Conservation (phyloP, 305 asterid species). For the Stenogyne calaminthoides region DNA sequence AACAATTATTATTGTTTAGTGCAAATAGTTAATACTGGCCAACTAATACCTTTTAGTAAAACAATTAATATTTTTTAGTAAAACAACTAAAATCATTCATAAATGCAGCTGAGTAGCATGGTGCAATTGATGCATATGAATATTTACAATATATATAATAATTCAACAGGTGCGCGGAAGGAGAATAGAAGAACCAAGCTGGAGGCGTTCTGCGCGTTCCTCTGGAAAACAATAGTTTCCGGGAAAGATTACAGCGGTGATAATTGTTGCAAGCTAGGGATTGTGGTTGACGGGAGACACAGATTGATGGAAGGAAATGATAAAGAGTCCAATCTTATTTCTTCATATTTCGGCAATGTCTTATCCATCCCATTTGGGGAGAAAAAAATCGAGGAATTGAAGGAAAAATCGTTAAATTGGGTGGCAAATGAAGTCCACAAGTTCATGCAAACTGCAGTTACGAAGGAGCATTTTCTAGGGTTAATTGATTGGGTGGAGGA, state of each 20-base stretch:
- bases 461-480: conserved; percentile 64
- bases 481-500: conserved; percentile 75
- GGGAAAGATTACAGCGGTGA: conserved; percentile 15
- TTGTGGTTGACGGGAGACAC: conserved; percentile 63
- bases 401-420: conserved; percentile 39
- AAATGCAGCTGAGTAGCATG: too few species aligned
- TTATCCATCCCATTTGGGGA: conserved; percentile 65
- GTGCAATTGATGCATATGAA: too few species aligned
- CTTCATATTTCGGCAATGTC: conserved; percentile 60
- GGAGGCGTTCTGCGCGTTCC: conserved; percentile 61
- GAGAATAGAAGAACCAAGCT: conserved; percentile 42
- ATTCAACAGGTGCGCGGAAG: background rate
- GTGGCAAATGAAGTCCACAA: conserved; percentile 50
- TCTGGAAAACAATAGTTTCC: conserved; percentile 51
- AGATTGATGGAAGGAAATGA: conserved; percentile 40
- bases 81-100: too few species aligned
- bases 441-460: conserved; percentile 38
- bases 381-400: conserved; percentile 40
- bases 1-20: too few species aligned
- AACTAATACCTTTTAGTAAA: too few species aligned
- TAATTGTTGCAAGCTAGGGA: conserved; percentile 43
- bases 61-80: too few species aligned
- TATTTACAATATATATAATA: too few species aligned
- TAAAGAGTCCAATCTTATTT: conserved; percentile 7
- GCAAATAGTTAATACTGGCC: too few species aligned